Evolutionary conservation across 768 basidiomycete species (phyloP).

Genomic region (Naganishia vishniacii): DNA sequence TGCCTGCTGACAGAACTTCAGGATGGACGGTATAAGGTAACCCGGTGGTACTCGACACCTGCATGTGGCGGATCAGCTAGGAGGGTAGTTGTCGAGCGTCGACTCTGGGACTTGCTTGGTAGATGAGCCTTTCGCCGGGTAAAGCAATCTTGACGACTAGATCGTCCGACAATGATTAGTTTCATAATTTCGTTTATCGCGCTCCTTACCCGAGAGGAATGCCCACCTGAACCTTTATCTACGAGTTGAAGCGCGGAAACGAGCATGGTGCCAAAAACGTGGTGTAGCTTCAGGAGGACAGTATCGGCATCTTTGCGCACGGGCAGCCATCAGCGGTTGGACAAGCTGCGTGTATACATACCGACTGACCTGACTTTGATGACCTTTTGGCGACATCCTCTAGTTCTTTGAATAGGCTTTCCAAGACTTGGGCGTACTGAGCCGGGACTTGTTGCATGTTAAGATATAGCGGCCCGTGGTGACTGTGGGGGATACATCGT

Average conservation of each 20-base stretch:
- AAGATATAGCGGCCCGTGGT: too few species aligned
- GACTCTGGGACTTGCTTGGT: neutral
- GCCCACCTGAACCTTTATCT: constrained; percentile 24
- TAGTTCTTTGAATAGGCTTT: neutral
- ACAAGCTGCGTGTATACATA: too few species aligned
- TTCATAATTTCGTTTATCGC: neutral
- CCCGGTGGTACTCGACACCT: constrained; percentile 19
- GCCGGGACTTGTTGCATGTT: constrained; percentile 12
- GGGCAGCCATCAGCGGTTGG: too few species aligned
- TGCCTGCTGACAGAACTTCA: neutral
- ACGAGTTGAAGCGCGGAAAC: constrained; percentile 12
- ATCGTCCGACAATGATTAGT: too few species aligned
- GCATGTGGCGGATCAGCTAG: neutral
- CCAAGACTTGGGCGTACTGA: constrained; percentile 16
- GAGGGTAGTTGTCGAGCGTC: neutral
- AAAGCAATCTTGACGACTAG: constrained; percentile 14
- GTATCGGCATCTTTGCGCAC: neutral
- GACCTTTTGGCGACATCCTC: neutral
- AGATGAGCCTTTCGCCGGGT: constrained; percentile 16
- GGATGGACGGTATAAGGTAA: constrained; percentile 22
- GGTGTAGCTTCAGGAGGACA: constrained; percentile 14
- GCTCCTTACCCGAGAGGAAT: neutral
- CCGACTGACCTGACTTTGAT: neutral
- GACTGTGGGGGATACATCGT: too few species aligned
- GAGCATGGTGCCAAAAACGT: constrained; percentile 18